Percentiles rank a stretch among this genome's conserved stretches.
Conservation (phyloP, 2,329 filamentous ascomycete genomes). For the Lachnellula hyalina region DNA sequence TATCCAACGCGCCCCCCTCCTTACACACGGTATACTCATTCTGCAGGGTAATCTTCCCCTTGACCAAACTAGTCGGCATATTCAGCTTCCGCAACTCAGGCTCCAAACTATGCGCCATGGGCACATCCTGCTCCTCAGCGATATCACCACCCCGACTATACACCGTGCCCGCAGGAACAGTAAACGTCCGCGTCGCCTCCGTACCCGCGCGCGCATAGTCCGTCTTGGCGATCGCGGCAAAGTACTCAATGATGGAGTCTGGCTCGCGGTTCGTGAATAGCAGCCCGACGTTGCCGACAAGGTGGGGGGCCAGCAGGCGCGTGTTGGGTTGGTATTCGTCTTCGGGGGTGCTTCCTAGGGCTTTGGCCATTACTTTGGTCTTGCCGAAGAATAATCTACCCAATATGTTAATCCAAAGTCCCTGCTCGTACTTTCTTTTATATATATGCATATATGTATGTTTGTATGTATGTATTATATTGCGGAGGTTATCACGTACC, state of each 20-base stretch:
- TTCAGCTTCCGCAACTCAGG: conserved; percentile 84
- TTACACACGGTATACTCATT: conserved; percentile 59
- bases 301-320: conserved; percentile 60
- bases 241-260: conserved; percentile 63
- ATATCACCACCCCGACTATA: conserved; percentile 78
- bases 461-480: not conserved
- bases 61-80: conserved; percentile 82
- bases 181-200: conserved; percentile 67
- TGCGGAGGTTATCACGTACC: conserved; percentile 43
- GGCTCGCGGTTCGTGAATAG: conserved; percentile 80
- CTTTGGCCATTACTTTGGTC: conserved; percentile 97
- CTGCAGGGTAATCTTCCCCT: conserved; percentile 75
- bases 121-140: conserved; percentile 74
- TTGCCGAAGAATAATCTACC: conserved; percentile 93
- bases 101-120: conserved; percentile 82
- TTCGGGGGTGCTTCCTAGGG: conserved; percentile 72
- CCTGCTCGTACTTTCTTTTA: not conserved
- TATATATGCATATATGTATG: not conserved
- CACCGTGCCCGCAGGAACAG: conserved; percentile 76
- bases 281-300: conserved; percentile 80
- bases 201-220: conserved; percentile 91
- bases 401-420: conserved; percentile 2
- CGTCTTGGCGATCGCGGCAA: conserved; percentile 64
- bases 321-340: conserved; percentile 78
- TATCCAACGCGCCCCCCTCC: conserved; percentile 80